phyloP scores from a whole-genome alignment of 495 filamentous ascomycete species.

The Copromyces sp. region DNA sequence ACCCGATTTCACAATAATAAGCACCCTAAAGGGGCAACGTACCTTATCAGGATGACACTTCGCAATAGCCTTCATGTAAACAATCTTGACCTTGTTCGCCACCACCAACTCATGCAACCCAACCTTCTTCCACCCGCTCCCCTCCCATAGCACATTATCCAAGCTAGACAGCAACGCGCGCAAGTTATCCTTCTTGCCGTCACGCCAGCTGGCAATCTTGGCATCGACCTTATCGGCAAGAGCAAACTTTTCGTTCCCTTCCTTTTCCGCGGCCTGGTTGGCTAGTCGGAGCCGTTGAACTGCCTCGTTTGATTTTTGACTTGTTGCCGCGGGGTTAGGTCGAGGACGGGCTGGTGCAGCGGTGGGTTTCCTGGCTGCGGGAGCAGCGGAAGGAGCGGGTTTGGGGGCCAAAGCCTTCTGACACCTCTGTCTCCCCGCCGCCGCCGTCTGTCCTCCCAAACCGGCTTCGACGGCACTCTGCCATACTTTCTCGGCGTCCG shows the following conservation, averaged over 20 bases:
- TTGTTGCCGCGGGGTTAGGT: slow-evolving; percentile 6
- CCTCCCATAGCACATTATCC: slow-evolving; percentile 83
- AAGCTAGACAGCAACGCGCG: slow-evolving; percentile 80
- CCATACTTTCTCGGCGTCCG: slow-evolving; percentile 72
- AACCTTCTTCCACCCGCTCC: slow-evolving; percentile 92
- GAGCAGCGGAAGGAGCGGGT: slow-evolving; percentile 21
- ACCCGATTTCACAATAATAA: slow-evolving; percentile 1
- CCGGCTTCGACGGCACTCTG: slow-evolving; percentile 71
- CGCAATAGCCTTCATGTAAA: slow-evolving; percentile 97
- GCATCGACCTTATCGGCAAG: slow-evolving; percentile 77
- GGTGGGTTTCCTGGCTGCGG: slow-evolving; percentile 7
- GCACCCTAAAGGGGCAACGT: slow-evolving; percentile 19
- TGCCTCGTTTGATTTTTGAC: slow-evolving; percentile 44
- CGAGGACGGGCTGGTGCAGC: slow-evolving; percentile 39
- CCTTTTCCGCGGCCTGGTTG: slow-evolving; percentile 70
- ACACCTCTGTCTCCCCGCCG: slow-evolving; percentile 80
- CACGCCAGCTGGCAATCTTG: slow-evolving; percentile 65
- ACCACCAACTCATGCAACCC: slow-evolving; percentile 84
- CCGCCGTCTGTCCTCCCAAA: slow-evolving; percentile 70
- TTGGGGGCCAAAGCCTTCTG: slow-evolving; percentile 69
- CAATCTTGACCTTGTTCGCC: slow-evolving; percentile 86
- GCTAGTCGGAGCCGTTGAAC: slow-evolving; percentile 70
- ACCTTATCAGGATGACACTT: slow-evolving; percentile 99
- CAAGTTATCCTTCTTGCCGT: slow-evolving; percentile 84
- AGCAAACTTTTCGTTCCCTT: slow-evolving; percentile 86